Base-by-base conservation (phyloP, 352 stramenopile genomes). In the Phytophthora cryptogea region DNA sequence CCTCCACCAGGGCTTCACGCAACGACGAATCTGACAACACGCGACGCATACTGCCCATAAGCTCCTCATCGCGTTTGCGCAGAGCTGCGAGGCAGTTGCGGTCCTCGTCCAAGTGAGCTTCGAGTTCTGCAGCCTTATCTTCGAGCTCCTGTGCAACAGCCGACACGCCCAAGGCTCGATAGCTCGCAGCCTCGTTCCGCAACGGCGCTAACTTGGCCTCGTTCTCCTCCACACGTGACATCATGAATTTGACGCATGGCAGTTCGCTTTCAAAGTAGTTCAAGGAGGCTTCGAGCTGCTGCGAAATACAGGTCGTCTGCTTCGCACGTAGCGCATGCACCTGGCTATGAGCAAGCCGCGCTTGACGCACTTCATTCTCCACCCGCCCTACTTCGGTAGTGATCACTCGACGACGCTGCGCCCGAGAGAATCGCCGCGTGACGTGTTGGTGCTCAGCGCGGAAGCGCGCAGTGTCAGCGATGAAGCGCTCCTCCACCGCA, bases 191-290 rank as follows among this genome's bases (percentile, higher is more conserved):
- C 62, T 94, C 78, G 10, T 66, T 47, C 28, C 58, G 49, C 37
- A 79, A 48, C 40, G 80, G 69, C 13, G 67, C 45, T 40, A 86
- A 28, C 33, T 88, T 55, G 2, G 59, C 31, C 30, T 82, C 58
- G 4, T 76, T 72, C 32, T 90, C 73, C 28, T 76, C 58, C 0
- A 88, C 76, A 5, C 85, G 77, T 8, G 72, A 76, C 64, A 80
- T 78, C 78, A 92, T 92, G 49, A 92, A 92, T 60, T 91, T 86
- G 9, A 92, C 66, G 40, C 85, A 94, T 17, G 81, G 83, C 45
- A 90, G 48, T 39, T 94, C 77, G 48, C 83, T 89, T 41, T 76
- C 76, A 50, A 91, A 89, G 45, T 92, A 94, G 23, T 81, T 78
- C 8, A 89, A 50, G 11, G 82, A 70, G 27, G 76, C 80, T 59